Evolutionary conservation across 306 rosid species (phyloP), one percentile per base, ranked within the genome.

Genomic region (Argentina anserina): DNA sequence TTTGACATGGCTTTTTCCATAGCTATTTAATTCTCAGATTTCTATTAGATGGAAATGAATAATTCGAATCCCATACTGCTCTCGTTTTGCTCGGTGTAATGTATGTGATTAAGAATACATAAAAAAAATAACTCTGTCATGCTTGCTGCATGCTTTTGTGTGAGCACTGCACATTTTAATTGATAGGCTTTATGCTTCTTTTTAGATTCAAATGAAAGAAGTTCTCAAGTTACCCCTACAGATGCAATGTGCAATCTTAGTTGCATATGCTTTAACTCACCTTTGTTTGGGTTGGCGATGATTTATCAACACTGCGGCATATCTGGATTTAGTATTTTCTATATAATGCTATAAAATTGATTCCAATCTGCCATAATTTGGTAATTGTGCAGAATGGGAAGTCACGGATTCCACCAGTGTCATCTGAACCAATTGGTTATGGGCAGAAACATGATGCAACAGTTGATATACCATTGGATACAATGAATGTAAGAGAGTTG

Each of bases 381-480:
- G 40, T 41, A 18, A 25, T 65, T 42, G 75, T 85, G 80, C 82
- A 92, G 99, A 94, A 94, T 64, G 91, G 93, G 62, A 93, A 90
- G 84, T 58, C 87, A 4, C 96, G 96, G 7, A 79, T 82, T 81
- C 89, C 97, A 31, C 84, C 95, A 13, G 33, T 78, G 36, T 77
- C 84, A 61, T 89, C 98, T 77, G 92, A 80, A 37, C 62, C 90
- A 49, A 78, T 86, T 71, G 93, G 98, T 61, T 89, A 76, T 84
- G 97, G 97, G 74, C 97, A 88, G 80, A 88, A 86, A 52, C 84
- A 94, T 78, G 99, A 94, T 76, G 97, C 96, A 18, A 91, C 96
- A 2, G 96, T 91, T 43, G 96, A 94, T 77, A 90, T 94, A 59
- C 97, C 99, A 26, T 75, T 94, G 83, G 99, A 91, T 65, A 70